Evolutionary conservation across 768 basidiomycete species (phyloP).

Genomic region (Botryobasidium botryosum): DNA sequence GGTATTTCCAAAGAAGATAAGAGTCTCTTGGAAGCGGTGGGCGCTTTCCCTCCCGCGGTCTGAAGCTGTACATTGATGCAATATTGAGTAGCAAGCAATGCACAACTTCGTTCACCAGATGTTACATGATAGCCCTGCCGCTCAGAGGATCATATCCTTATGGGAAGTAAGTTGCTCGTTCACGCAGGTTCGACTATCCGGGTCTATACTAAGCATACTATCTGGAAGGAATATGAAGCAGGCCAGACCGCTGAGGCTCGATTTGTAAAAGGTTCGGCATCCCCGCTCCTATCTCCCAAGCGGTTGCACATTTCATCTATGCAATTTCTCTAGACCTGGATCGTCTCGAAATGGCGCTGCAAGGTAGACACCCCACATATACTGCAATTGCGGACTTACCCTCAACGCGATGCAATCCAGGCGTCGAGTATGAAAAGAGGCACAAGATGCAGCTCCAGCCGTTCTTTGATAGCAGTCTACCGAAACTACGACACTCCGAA

Average conservation of each 20-base stretch:
- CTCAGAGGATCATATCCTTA: slow-evolving; percentile 44
- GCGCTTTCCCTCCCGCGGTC: slow-evolving; percentile 14
- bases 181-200: not conserved
- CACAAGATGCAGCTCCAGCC: slow-evolving; percentile 34
- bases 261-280: slow-evolving; percentile 59
- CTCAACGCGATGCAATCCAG: slow-evolving; percentile 22
- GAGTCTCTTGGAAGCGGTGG: slow-evolving; percentile 49
- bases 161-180: slow-evolving; percentile 40
- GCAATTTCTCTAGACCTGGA: slow-evolving; percentile 44
- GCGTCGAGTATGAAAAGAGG: slow-evolving; percentile 51
- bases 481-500: slow-evolving; percentile 52
- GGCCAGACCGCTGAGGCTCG: slow-evolving; percentile 53
- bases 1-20: slow-evolving; percentile 74
- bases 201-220: not conserved
- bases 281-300: too few species aligned
- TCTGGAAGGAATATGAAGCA: slow-evolving; percentile 84
- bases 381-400: not conserved
- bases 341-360: slow-evolving; percentile 73
- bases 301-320: not conserved
- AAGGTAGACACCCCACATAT: slow-evolving; percentile 35
- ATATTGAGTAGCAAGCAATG: slow-evolving; percentile 55
- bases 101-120: slow-evolving; percentile 76
- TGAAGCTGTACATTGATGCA: slow-evolving; percentile 3
- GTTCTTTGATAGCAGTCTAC: slow-evolving; percentile 71
- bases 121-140: slow-evolving; percentile 59